These are phyloP conservation scores for Apiotrichum sp. DNA, from an alignment of 1,284 basidiomycete species.

Conservation along the genomic window DNA sequence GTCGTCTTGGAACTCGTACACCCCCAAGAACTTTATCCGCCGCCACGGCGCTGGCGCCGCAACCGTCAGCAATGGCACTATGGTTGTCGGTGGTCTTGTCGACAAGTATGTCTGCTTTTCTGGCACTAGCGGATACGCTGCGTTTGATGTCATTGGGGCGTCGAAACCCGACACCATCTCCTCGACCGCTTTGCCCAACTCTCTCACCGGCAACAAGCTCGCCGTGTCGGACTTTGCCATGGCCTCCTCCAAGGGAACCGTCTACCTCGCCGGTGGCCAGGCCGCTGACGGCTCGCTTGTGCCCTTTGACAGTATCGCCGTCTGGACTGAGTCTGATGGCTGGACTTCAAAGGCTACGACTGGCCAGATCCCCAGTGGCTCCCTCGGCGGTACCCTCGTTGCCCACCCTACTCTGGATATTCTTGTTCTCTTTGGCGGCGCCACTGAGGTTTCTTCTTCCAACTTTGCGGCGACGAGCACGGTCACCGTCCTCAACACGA, in stretches of 20 bases:
- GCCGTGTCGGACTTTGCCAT: constrained; percentile 45
- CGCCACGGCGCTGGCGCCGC: constrained; percentile 35
- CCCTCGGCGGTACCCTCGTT: constrained; percentile 41
- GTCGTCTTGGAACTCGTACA: constrained; percentile 28
- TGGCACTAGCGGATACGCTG: constrained; percentile 31
- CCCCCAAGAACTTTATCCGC: constrained; percentile 27
- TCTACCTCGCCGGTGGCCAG: constrained; percentile 42
- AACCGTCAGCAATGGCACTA: constrained; percentile 24
- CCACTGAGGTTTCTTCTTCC: constrained; percentile 6
- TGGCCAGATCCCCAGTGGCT: constrained; percentile 37
- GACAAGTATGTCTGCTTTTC: constrained; percentile 41
- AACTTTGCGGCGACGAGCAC: constrained; percentile 23
- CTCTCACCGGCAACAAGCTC: constrained; percentile 32
- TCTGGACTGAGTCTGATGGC: constrained; percentile 29
- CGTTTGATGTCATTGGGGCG: constrained; percentile 29
- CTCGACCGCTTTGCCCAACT: constrained; percentile 22
- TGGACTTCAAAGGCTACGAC: constrained; percentile 34
- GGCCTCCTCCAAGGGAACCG: constrained; percentile 26
- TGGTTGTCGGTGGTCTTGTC: constrained; percentile 43
- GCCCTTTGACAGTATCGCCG: constrained; percentile 29
- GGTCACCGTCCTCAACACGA: constrained; percentile 43
- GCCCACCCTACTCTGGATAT: constrained; percentile 33
- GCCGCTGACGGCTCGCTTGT: constrained; percentile 34
- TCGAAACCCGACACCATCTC: constrained; percentile 19
- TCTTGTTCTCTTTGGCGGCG: constrained; percentile 12